Conservation (phyloP, 257 asterid species). For the Ligustrum vulgare region DNA sequence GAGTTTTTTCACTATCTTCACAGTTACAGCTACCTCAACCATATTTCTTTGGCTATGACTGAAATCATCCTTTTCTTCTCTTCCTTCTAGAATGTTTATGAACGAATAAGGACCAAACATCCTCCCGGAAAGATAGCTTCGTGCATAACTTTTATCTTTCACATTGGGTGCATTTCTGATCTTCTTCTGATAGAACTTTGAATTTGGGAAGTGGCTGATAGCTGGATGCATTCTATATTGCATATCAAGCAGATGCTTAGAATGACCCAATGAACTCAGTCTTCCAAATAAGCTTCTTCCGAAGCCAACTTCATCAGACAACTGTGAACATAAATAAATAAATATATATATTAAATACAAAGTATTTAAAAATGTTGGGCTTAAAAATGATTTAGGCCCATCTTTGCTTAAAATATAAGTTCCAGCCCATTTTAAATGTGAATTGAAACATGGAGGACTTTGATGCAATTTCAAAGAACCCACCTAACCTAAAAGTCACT, state of each 20-base stretch:
- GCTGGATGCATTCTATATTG: slow-evolving; percentile 71
- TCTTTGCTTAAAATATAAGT: too few relatives aligned
- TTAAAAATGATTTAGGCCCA: too few relatives aligned
- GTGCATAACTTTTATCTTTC: slow-evolving; percentile 27
- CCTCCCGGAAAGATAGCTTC: slow-evolving; percentile 38
- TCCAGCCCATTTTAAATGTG: too few relatives aligned
- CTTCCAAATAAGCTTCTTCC: slow-evolving; percentile 71
- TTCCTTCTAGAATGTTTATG: slow-evolving; percentile 44
- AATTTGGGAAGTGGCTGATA: slow-evolving; percentile 55
- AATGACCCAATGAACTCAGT: slow-evolving; percentile 49
- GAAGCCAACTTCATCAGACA: slow-evolving; percentile 46
- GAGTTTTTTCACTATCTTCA: slow-evolving; percentile 50
- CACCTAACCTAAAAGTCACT: too few relatives aligned
- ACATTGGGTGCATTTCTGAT: slow-evolving; percentile 53
- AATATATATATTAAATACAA: not conserved
- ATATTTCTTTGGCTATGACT: slow-evolving; percentile 55
- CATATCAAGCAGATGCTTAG: slow-evolving; percentile 48
- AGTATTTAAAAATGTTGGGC: not conserved
- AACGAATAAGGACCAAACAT: slow-evolving; percentile 71
- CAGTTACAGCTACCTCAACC: slow-evolving; percentile 62
- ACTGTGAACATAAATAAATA: slow-evolving; percentile 22
- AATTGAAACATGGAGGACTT: too few relatives aligned
- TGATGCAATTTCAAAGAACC: too few relatives aligned
- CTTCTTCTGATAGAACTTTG: slow-evolving; percentile 40
- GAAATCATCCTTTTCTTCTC: slow-evolving; percentile 49